Percentiles rank a stretch among this genome's conserved stretches.
These are phyloP conservation scores for Rhodotorula babjevae DNA, from an alignment of 768 basidiomycete genomes.

Conservation along the genomic window DNA sequence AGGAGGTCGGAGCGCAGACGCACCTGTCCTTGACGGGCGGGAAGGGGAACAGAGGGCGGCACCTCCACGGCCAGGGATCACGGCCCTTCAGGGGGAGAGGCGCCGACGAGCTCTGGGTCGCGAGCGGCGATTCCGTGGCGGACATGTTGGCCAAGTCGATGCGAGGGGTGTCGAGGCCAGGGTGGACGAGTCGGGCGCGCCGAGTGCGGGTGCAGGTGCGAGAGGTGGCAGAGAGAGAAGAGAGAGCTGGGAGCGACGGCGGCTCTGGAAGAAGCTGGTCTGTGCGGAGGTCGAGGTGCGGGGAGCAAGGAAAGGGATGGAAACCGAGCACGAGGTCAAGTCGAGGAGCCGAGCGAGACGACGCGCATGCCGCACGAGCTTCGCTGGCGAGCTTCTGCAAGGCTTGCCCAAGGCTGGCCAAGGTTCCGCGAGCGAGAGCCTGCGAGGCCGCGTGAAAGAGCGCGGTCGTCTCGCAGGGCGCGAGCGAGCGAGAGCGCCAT, in stretches of 20 bases:
- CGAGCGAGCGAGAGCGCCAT: no score
- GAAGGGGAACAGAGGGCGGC: conserved; percentile 10
- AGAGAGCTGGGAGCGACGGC: not conserved
- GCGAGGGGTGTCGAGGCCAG: not conserved
- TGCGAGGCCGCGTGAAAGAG: no score
- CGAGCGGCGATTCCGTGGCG: not conserved
- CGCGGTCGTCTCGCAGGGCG: no score
- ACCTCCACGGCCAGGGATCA: conserved; percentile 3
- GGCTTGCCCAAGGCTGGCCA: no score
- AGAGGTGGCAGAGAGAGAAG: no score
- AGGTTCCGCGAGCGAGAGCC: no score
- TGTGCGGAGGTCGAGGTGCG: no score
- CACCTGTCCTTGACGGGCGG: not conserved
- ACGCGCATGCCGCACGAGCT: no score
- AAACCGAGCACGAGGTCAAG: not conserved
- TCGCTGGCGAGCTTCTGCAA: no score
- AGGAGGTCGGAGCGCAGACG: not conserved
- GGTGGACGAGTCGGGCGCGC: not conserved
- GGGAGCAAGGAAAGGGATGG: not conserved
- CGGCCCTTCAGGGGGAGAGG: not conserved
- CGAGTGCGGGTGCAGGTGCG: not conserved
- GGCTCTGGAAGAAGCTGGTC: not conserved
- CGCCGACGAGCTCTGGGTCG: not conserved
- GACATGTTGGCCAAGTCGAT: not conserved
- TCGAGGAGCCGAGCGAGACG: no score